Evolutionary conservation across 305 asterid species (phyloP).

Genomic region (Fraxinus latifolia): DNA sequence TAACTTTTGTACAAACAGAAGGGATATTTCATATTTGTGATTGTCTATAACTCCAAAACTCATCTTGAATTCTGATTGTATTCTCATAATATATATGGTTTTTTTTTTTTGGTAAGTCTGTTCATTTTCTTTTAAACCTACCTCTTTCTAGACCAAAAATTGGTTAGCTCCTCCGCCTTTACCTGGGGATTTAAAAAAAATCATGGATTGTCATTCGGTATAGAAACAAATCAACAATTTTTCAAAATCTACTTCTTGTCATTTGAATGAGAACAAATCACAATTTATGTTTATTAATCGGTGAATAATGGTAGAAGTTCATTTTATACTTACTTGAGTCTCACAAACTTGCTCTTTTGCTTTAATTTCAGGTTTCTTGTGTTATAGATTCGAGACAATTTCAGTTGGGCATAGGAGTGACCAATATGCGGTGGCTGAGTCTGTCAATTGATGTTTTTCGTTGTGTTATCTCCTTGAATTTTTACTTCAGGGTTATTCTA

Average conservation of each 20-base stretch:
- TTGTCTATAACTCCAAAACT: neutral
- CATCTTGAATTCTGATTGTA: neutral
- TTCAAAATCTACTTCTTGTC: neutral
- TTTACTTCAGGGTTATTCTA: constrained; percentile 80
- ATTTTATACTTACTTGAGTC: constrained; percentile 14
- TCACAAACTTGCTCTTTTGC: constrained; percentile 23
- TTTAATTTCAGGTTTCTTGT: constrained; percentile 42
- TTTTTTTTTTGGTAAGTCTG: neutral
- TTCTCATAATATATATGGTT: neutral
- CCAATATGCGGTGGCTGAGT: constrained; percentile 62
- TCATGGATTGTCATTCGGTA: neutral
- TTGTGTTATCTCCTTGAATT: constrained; percentile 62
- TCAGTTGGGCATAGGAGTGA: constrained; percentile 28
- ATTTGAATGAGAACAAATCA: neutral
- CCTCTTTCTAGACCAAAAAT: neutral
- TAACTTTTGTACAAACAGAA: neutral
- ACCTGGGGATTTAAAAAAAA: neutral
- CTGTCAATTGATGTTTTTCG: constrained; percentile 62
- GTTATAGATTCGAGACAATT: neutral
- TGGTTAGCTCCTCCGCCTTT: neutral
- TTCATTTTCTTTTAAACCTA: neutral
- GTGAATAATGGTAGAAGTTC: neutral
- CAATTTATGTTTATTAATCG: neutral
- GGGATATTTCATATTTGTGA: neutral
- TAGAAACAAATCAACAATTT: neutral